These are phyloP conservation scores for Tolypocladium inflatum DNA, from an alignment of 2,329 filamentous ascomycete genomes.

Conservation along the genomic window DNA sequence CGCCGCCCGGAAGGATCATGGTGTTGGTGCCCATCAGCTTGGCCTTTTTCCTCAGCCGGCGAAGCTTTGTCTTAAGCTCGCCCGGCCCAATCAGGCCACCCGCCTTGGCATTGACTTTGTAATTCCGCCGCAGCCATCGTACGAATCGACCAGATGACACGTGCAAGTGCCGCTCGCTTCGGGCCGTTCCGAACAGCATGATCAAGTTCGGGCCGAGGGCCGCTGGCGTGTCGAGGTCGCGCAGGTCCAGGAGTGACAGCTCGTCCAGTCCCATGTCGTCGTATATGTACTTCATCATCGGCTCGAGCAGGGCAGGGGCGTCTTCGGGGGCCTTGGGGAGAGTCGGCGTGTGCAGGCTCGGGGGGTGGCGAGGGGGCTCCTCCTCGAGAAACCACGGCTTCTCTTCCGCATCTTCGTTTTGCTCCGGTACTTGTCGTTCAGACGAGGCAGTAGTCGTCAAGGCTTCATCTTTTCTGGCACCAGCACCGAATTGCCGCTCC, in stretches of 20 bases:
- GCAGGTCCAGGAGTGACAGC: constrained; percentile 71
- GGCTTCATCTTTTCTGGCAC: constrained; percentile 3
- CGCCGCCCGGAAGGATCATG: constrained; percentile 53
- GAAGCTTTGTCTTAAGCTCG: constrained; percentile 80
- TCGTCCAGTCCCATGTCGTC: constrained; percentile 82
- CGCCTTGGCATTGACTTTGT: constrained; percentile 66
- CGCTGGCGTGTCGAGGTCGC: constrained; percentile 73
- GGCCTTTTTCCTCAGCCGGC: constrained; percentile 70
- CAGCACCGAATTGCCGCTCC: neutral
- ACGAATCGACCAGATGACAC: constrained; percentile 84
- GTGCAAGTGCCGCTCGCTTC: constrained; percentile 88
- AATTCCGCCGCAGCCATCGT: constrained; percentile 68
- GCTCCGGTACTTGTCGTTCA: constrained; percentile 1
- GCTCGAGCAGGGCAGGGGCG: constrained; percentile 60
- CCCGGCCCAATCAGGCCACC: constrained; percentile 85
- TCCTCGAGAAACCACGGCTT: constrained; percentile 84
- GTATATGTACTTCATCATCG: constrained; percentile 69
- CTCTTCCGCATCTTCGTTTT: constrained; percentile 23
- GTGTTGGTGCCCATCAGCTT: constrained; percentile 68
- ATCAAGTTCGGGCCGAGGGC: constrained; percentile 81
- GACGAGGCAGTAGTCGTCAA: constrained; percentile 9
- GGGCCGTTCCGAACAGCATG: constrained; percentile 86
- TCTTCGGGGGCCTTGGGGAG: constrained; percentile 52
- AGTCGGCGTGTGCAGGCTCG: constrained; percentile 34
- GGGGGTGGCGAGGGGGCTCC: constrained; percentile 44